phyloP scores from a whole-genome alignment of 371 early-diverging fungal genomes.

The Actinomortierella wolfii region DNA sequence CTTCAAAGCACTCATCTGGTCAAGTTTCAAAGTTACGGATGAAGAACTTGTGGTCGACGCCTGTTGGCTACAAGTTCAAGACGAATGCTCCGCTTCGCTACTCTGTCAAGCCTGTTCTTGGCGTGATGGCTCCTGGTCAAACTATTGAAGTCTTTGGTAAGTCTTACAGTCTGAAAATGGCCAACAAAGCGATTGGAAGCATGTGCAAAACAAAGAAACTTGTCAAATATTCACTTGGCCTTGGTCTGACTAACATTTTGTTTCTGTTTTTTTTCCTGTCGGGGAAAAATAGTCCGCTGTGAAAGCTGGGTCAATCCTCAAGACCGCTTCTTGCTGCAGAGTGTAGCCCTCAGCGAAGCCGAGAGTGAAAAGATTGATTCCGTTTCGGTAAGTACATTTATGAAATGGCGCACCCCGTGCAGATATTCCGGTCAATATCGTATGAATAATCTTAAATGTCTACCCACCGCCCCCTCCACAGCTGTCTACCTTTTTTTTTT shows the following conservation, averaged over 20 bases:
- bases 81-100: conserved; percentile 66
- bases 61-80: conserved; percentile 66
- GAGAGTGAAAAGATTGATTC: conserved; percentile 12
- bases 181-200: not conserved
- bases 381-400: conserved; percentile 10
- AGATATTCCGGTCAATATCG: too few species aligned
- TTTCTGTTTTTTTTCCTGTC: conserved; percentile 1
- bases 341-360: conserved; percentile 8
- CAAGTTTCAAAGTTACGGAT: conserved; percentile 47
- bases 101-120: conserved; percentile 62
- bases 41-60: conserved; percentile 46
- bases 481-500: too few species aligned
- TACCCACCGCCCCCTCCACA: too few species aligned
- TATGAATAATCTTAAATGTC: too few species aligned
- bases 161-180: conserved; percentile 1
- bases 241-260: not conserved
- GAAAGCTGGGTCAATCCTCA: conserved; percentile 41
- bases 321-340: conserved; percentile 36
- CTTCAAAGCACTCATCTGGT: conserved; percentile 39
- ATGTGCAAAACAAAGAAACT: conserved; percentile 31
- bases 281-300: conserved; percentile 18
- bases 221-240: conserved; percentile 23
- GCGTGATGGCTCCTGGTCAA: conserved; percentile 52
- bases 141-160: conserved; percentile 59
- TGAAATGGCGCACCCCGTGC: too few species aligned